phyloP scores from a whole-genome alignment of 768 basidiomycete genomes.

The Trametes cingulata region DNA sequence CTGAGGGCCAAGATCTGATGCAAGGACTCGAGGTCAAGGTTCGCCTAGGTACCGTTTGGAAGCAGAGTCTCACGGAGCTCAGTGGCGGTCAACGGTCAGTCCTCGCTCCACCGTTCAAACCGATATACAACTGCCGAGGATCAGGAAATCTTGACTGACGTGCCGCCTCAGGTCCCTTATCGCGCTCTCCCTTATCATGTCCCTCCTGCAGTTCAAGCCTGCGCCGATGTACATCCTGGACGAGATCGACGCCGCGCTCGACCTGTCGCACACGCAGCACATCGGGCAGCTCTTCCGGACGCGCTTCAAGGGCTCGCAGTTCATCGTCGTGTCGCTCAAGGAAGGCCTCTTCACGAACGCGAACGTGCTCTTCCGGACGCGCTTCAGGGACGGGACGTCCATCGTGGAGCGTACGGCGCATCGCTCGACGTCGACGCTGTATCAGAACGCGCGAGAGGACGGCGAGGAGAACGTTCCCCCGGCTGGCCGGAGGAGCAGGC shows the following conservation, averaged over 20 bases:
- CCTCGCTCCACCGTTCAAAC: neutral
- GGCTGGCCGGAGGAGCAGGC: conserved; percentile 12
- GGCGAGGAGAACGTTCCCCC: conserved; percentile 17
- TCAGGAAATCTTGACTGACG: neutral
- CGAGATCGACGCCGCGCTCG: conserved; percentile 97
- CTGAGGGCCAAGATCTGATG: conserved; percentile 91
- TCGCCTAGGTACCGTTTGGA: conserved; percentile 93
- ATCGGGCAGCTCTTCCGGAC: conserved; percentile 98
- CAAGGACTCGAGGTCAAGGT: conserved; percentile 98
- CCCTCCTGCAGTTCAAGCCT: conserved; percentile 97
- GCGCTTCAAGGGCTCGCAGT: conserved; percentile 96
- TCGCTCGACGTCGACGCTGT: conserved; percentile 34
- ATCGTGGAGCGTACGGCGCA: conserved; percentile 82
- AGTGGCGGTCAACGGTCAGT: conserved; percentile 94
- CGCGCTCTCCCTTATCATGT: conserved; percentile 97
- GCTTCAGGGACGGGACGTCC: conserved; percentile 92
- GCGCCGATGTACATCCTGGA: conserved; percentile 99
- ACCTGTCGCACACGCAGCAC: conserved; percentile 94
- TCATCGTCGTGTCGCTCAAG: conserved; percentile 96
- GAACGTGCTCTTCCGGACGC: conserved; percentile 90
- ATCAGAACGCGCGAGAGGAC: conserved; percentile 15
- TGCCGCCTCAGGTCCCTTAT: conserved; percentile 76
- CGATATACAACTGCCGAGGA: too few species aligned
- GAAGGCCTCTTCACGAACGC: conserved; percentile 98
- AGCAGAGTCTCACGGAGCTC: conserved; percentile 94